Conservation (phyloP, 2,329 filamentous ascomycete genomes). For the Sclerotinia glacialis region DNA sequence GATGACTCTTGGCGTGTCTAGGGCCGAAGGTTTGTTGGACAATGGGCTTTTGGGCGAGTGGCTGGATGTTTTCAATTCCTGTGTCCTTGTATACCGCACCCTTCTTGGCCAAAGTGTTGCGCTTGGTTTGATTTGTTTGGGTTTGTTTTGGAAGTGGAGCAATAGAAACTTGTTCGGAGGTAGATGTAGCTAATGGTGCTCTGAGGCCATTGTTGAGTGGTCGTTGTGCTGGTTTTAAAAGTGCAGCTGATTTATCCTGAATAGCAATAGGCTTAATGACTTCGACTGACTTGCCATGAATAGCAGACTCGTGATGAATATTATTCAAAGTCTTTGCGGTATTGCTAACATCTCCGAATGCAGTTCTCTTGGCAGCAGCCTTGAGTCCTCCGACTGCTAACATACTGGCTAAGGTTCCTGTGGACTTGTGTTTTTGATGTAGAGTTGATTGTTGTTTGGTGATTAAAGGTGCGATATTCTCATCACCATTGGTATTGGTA, state of each 20-base stretch:
- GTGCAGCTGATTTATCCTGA: conserved; percentile 45
- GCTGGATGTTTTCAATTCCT: conserved; percentile 37
- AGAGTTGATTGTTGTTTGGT: conserved; percentile 53
- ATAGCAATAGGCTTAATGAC: conserved; percentile 34
- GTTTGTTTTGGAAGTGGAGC: conserved; percentile 35
- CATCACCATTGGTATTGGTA: conserved; percentile 61
- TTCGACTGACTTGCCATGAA: conserved; percentile 46
- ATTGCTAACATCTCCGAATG: conserved; percentile 82
- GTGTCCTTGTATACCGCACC: conserved; percentile 54
- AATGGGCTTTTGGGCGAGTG: conserved; percentile 34
- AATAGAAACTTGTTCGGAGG: conserved; percentile 14
- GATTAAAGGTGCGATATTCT: conserved; percentile 58
- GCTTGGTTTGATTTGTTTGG: conserved; percentile 36
- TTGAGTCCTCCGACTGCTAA: conserved; percentile 56
- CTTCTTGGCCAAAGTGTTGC: conserved; percentile 52
- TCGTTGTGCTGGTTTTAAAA: conserved; percentile 61
- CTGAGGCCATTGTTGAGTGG: conserved; percentile 42
- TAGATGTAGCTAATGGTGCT: conserved; percentile 17
- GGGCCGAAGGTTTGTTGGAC: conserved; percentile 36
- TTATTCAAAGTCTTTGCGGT: conserved; percentile 44
- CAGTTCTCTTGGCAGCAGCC: conserved; percentile 69
- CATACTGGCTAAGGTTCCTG: conserved; percentile 55
- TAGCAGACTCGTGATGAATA: conserved; percentile 55
- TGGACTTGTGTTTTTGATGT: conserved; percentile 82
- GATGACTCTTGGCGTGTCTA: conserved; percentile 36